Base-by-base conservation (phyloP, 2,329 filamentous ascomycete genomes). In the Epichloe sylvatica region DNA sequence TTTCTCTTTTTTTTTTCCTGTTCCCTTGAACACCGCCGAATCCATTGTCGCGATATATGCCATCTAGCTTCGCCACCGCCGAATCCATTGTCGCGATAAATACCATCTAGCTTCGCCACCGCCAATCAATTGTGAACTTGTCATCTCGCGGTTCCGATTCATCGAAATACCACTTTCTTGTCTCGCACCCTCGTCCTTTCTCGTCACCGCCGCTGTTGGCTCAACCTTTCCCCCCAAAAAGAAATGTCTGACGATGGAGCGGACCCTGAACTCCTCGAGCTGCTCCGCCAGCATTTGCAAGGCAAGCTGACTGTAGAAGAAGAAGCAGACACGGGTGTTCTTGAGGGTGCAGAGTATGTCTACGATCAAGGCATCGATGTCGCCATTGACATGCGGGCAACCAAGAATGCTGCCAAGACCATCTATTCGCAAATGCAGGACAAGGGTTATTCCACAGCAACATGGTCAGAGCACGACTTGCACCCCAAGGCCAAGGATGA, bases 291-390 rank as follows among this genome's bases (percentile, higher is more conserved):
- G 64, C 86, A 89, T 54, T 75, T 94, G 42, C 68, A 84, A 48
- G 78, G 80, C 49, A 76, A 77, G 50, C 68, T 73, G 19, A 65
- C 70, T 25, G 61, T 78, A 48, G 66, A 75, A 44, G 68, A 76
- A 19, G 76, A 82, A 21, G 77, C 84, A 19, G 85, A 91, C 58
- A 94, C 86, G 5, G 85, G 83, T 46, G 89, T 97, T 39, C 77
- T 97, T 4, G 74, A 86, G 55, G 78, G 81, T 54, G 90, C 90
- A 42, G 82, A 94, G 66, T 86, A 84, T 68, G 83, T 97, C 60
- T 94, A 85, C 68, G 81, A 95, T 70, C 92, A 96, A 67, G 80
- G 87, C 54, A 89, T 95, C 63, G 92, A 98, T 63, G 88, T 98
- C 35, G 86, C 88, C 11, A 72, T 98, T 41, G 85, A 91, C 61